These are phyloP conservation scores for Wickerhamiella infanticola DNA, from an alignment of 1,139 yeast genomes.

Conservation along the genomic window DNA sequence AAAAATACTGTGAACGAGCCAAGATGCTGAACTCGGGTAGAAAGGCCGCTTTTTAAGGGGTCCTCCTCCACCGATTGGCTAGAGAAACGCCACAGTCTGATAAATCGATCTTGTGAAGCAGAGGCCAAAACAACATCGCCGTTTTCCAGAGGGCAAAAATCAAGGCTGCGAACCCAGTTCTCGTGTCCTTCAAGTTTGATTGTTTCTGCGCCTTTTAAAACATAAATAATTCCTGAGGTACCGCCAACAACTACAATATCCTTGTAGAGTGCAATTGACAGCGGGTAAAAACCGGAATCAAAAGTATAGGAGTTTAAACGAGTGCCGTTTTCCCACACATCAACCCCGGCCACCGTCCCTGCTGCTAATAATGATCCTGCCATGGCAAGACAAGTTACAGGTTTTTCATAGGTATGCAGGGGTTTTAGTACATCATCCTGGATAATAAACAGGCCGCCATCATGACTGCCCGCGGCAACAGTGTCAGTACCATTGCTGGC, in stretches of 20 bases:
- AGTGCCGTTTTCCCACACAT: neutral
- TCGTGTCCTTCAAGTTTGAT: slow-evolving; percentile 51
- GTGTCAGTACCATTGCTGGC: slow-evolving; percentile 3
- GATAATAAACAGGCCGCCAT: slow-evolving; percentile 2
- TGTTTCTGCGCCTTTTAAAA: neutral
- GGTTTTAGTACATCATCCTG: slow-evolving; percentile 18
- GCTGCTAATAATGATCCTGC: slow-evolving; percentile 31
- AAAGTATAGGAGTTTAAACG: neutral
- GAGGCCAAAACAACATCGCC: slow-evolving; percentile 49
- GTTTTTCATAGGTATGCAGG: slow-evolving; percentile 23
- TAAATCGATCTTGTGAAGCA: slow-evolving; percentile 43
- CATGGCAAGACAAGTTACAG: slow-evolving; percentile 37
- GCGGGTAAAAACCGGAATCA: slow-evolving; percentile 41
- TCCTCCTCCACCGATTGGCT: slow-evolving; percentile 28
- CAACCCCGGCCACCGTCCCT: slow-evolving; percentile 52
- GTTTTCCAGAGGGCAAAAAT: slow-evolving; percentile 53
- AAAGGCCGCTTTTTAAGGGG: slow-evolving; percentile 10
- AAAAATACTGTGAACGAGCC: slow-evolving; percentile 34
- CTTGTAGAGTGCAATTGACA: slow-evolving; percentile 34
- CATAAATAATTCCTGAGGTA: slow-evolving; percentile 41
- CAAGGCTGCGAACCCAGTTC: slow-evolving; percentile 68
- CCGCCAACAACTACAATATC: slow-evolving; percentile 59
- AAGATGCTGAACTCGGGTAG: slow-evolving; percentile 19
- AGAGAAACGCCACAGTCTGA: slow-evolving; percentile 61
- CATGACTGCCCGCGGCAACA: slow-evolving; percentile 22